Evolutionary conservation across 2,329 filamentous ascomycete species (phyloP), one percentile per base, ranked within the genome.

Genomic region (Arachnomyces sp.): DNA sequence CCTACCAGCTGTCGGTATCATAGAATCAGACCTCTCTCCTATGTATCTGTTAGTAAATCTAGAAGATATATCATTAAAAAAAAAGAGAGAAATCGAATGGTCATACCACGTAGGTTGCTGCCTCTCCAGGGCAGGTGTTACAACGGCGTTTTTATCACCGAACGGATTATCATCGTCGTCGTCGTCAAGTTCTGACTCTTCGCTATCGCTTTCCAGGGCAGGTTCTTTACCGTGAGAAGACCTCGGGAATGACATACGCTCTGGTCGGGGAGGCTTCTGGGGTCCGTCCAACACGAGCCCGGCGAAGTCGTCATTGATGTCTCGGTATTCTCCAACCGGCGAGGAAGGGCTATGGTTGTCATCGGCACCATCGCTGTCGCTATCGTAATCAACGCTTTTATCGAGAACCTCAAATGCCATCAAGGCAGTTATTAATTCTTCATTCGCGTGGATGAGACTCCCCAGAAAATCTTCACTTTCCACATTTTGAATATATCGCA

Each of bases 371-470:
- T 82, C 78, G 46, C 76, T 80, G 52, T 81, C 77, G 44, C 77
- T 80, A 51, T 82, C 78, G 47, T 82, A 77, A 36, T 73, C 70
- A 31, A 71, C 55, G 36, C 66, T 70, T 50, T 71, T 72, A 58
- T 98, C 90, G 47, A 96, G 77, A 52, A 95, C 86, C 63, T 96
- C 90, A 56, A 88, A 98, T 0, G 88, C 85, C 78, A 94, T 95
- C 42, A 98, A 73, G 1, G 89, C 87, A 46, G 83, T 83, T 31
- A 96, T 86, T n/a, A 98, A 80, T 62, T 94, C 86, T 54, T 98
- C 92, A 54, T 98, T 96, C 48, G 90, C 89, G 54, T 92, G 86
- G 13, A 98, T 80, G 3, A 98, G 73, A 45, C 86, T 82, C 31
- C 90, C 92, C 7, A 98, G 80, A 73, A 85, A 95, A 55, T 96